Evolutionary conservation across 768 basidiomycete genomes (phyloP).

Genomic region (Rhizopogon vinicolor): DNA sequence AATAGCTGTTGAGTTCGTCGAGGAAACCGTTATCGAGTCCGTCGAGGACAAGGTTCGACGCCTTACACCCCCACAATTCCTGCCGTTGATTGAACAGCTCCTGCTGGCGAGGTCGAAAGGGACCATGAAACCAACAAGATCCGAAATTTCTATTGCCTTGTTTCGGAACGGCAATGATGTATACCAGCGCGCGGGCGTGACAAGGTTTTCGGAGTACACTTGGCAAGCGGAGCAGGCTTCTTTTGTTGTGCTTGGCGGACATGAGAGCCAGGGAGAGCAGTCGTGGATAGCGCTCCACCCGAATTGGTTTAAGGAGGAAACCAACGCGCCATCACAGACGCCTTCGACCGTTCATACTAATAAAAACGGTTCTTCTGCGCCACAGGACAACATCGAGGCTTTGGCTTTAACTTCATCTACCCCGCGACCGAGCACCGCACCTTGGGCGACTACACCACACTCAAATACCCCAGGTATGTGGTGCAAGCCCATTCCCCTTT

Average conservation of each 20-base stretch:
- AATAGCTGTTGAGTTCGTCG: not conserved
- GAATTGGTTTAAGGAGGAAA: conserved; percentile 8
- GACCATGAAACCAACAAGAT: conserved; percentile 29
- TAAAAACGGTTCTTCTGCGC: not conserved
- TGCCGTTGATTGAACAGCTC: conserved; percentile 19
- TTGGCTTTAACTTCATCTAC: not conserved
- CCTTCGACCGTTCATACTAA: conserved; percentile 7
- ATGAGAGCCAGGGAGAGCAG: not conserved
- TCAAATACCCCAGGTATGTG: not conserved
- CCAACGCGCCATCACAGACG: not conserved
- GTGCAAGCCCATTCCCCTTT: conserved; percentile 4
- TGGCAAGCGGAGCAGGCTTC: conserved; percentile 22
- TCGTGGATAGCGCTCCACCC: conserved; percentile 26
- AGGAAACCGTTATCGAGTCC: not conserved
- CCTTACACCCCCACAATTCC: conserved; percentile 25
- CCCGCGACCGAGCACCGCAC: too few relatives aligned
- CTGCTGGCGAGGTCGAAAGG: conserved; percentile 26
- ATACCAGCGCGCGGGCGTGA: conserved; percentile 22
- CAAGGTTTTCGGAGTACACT: conserved; percentile 23
- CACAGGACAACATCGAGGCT: too few relatives aligned
- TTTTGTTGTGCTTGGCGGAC: conserved; percentile 23
- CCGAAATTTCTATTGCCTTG: conserved; percentile 34
- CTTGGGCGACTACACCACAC: too few relatives aligned
- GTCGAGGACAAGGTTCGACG: conserved; percentile 5
- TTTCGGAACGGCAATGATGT: conserved; percentile 18